A percentile compares a stretch with the other conserved stretches of the same genome.
Evolutionary conservation across 2,329 filamentous ascomycete genomes (phyloP).

Genomic region (Fusarium acutatum): DNA sequence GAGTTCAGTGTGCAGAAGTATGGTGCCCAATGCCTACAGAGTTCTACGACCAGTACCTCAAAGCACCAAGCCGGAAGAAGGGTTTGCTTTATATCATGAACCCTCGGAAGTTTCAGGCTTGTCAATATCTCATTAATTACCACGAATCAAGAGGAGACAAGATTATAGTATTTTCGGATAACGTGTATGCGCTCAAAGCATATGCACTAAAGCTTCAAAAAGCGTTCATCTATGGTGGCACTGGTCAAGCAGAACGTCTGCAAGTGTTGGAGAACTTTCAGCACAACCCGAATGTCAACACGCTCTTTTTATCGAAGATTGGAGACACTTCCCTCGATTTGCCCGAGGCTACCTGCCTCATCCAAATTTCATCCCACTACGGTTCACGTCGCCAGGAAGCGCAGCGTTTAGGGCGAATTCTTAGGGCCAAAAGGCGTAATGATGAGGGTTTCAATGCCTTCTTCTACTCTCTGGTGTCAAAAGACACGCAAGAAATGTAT

Average conservation of each 20-base stretch:
- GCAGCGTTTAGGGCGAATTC: conserved; percentile 89
- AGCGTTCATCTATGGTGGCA: conserved; percentile 91
- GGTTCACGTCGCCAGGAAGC: conserved; percentile 97
- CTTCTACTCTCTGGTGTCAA: conserved; percentile 97
- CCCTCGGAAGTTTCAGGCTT: conserved; percentile 94
- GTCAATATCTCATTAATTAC: conserved; percentile 97
- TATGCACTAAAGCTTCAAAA: conserved; percentile 88
- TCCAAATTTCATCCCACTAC: conserved; percentile 97
- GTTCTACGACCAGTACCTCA: conserved; percentile 94
- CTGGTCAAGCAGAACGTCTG: conserved; percentile 84
- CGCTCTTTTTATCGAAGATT: conserved; percentile 96
- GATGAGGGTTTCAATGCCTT: conserved; percentile 99
- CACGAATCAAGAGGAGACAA: conserved; percentile 96
- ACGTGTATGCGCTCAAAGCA: conserved; percentile 88
- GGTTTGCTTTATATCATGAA: conserved; percentile 91
- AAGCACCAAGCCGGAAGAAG: conserved; percentile 63
- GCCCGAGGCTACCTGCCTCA: conserved; percentile 94
- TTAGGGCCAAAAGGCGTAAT: conserved; percentile 93
- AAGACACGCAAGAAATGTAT: conserved; percentile 97
- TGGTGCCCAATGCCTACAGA: conserved; percentile 99
- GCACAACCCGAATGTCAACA: conserved; percentile 88
- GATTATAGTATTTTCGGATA: conserved; percentile 98
- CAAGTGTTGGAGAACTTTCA: conserved; percentile 94
- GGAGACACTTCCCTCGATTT: conserved; percentile 98
- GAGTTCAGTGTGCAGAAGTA: conserved; percentile 97